Conservation (phyloP, 2,329 filamentous ascomycete genomes). For the Cladosporium sp. region DNA sequence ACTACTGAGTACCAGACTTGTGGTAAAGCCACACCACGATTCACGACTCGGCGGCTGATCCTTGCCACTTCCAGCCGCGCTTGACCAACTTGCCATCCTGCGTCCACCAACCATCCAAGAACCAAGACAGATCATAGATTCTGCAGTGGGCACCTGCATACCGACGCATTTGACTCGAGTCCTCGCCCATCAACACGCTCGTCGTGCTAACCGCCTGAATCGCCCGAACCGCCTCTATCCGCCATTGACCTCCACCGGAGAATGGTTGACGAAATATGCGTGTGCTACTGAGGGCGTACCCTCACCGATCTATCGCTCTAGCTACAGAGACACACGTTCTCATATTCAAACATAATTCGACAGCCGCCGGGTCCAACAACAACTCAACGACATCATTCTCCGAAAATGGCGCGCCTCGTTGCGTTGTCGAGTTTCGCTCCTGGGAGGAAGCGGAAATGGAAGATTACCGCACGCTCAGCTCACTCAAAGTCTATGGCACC, state of each 20-base stretch:
- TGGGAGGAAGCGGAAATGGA: conserved; percentile 65
- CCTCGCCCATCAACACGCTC: background rate
- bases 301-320: conserved; percentile 83
- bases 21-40: background rate
- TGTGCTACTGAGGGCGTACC: conserved; percentile 81
- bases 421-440: conserved; percentile 84
- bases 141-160: background rate
- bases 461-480: conserved; percentile 74
- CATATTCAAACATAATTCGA: conserved; percentile 76
- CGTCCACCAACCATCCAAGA: background rate
- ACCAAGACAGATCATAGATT: background rate
- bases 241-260: background rate
- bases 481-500: conserved; percentile 77
- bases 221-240: background rate
- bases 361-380: conserved; percentile 64
- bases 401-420: conserved; percentile 55
- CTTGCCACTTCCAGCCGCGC: conserved; percentile 4
- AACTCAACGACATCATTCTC: conserved; percentile 41
- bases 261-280: conserved; percentile 17
- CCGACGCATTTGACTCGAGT: background rate
- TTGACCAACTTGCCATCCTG: conserved; percentile 3
- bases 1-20: background rate
- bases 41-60: conserved; percentile 2
- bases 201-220: background rate
- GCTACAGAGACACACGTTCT: conserved; percentile 76